Conservation (phyloP, 768 basidiomycete genomes). For the Boletus sp. region DNA sequence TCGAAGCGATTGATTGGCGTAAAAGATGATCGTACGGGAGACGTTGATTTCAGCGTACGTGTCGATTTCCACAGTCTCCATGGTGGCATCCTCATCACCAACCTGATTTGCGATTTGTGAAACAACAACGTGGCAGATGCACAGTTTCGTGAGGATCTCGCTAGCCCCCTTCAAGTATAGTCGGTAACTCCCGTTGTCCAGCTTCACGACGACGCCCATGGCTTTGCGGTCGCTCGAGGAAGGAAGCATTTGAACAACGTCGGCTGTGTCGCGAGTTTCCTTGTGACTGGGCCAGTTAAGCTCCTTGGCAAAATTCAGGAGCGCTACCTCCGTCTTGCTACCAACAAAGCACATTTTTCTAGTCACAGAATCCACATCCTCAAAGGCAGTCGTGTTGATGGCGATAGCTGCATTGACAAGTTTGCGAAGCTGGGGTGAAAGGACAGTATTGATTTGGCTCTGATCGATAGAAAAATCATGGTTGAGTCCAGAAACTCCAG, state of each 20-base stretch:
- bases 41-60: constrained; percentile 76
- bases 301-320: constrained; percentile 81
- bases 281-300: constrained; percentile 74
- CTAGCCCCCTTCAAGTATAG: constrained; percentile 90
- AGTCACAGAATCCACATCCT: constrained; percentile 65
- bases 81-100: constrained; percentile 21
- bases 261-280: constrained; percentile 54
- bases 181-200: constrained; percentile 51
- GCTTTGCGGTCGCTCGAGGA: constrained; percentile 93
- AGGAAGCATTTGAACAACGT: constrained; percentile 82
- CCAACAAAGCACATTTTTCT: constrained; percentile 71
- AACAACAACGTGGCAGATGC: constrained; percentile 71
- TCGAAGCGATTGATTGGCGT: constrained; percentile 92
- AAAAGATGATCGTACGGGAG: constrained; percentile 91
- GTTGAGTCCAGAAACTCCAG: constrained; percentile 37
- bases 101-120: constrained; percentile 17
- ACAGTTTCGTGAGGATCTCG: constrained; percentile 84
- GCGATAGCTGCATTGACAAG: constrained; percentile 85
- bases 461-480: constrained; percentile 89
- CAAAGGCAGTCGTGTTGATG: constrained; percentile 93
- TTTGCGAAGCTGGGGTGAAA: constrained; percentile 56
- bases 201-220: constrained; percentile 85
- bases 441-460: constrained; percentile 56
- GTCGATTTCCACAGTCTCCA: constrained; percentile 64
- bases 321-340: constrained; percentile 92